Percentiles rank a stretch among this genome's conserved stretches.
These are phyloP conservation scores for Somion occarium DNA, from an alignment of 1,284 basidiomycete species.

Conservation along the genomic window DNA sequence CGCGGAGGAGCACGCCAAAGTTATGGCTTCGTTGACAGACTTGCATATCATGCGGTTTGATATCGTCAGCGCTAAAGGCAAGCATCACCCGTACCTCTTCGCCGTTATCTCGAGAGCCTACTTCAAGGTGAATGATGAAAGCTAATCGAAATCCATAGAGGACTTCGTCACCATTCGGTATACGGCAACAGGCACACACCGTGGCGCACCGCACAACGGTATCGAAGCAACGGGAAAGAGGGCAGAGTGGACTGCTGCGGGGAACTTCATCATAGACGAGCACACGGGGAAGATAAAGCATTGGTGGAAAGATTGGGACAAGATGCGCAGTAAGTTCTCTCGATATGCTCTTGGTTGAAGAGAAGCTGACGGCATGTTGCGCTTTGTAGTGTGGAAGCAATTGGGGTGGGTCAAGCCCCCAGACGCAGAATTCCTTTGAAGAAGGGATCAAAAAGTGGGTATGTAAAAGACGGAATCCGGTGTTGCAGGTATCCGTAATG, in stretches of 20 bases:
- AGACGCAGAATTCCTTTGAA: conserved; percentile 3
- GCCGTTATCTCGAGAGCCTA: not conserved
- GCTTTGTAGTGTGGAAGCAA: conserved; percentile 17
- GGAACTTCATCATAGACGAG: conserved; percentile 15
- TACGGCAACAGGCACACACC: conserved; percentile 15
- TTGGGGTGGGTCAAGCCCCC: conserved; percentile 15
- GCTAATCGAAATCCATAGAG: conserved; percentile 3
- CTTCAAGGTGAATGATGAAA: not conserved
- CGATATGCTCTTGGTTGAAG: not conserved
- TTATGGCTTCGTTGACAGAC: conserved; percentile 15
- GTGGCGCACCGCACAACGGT: conserved; percentile 13
- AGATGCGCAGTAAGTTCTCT: conserved; percentile 15
- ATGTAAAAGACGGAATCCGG: no score
- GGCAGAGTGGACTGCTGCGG: conserved; percentile 16
- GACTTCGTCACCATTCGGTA: conserved; percentile 15
- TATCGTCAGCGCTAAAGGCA: conserved; percentile 14
- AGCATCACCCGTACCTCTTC: not conserved
- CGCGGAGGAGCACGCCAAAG: conserved; percentile 12
- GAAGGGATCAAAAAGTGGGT: no score
- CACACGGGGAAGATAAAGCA: conserved; percentile 13
- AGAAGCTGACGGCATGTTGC: no score
- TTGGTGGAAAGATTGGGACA: conserved; percentile 19
- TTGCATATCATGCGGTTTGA: conserved; percentile 15
- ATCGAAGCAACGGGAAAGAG: conserved; percentile 11
- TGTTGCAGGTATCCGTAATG: no score